Evolutionary conservation across 345 rosid species (phyloP).

Genomic region (Syzygium oleosum): DNA sequence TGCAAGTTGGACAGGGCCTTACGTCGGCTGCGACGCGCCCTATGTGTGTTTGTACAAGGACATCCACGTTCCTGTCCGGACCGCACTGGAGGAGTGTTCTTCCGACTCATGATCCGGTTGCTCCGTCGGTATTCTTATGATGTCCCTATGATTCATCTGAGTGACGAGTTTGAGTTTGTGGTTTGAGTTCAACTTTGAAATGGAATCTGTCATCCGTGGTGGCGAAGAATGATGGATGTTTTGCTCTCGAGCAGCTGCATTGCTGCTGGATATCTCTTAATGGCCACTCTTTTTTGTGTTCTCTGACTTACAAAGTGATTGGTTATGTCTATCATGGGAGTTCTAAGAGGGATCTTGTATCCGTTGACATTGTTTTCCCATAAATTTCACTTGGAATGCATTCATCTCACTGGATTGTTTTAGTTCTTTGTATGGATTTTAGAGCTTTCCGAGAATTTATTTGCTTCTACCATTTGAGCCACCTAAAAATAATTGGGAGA

Average conservation of each 20-base stretch:
- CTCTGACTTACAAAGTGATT: background rate
- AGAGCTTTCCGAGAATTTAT: background rate
- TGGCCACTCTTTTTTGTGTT: background rate
- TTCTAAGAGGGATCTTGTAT: too few relatives aligned
- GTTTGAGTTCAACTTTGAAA: background rate
- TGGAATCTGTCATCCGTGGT: background rate
- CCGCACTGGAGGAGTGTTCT: constrained; percentile 26
- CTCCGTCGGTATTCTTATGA: background rate
- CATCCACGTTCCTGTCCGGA: constrained; percentile 29
- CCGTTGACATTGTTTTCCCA: background rate
- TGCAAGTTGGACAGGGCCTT: constrained; percentile 42
- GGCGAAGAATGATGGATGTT: background rate
- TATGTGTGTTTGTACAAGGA: constrained; percentile 46
- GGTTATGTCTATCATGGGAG: background rate
- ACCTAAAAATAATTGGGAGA: background rate
- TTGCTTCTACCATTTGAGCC: background rate
- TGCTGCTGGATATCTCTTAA: background rate
- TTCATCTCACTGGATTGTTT: background rate
- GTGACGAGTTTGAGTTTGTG: background rate
- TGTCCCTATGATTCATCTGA: background rate
- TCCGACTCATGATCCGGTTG: constrained; percentile 11
- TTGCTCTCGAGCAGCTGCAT: background rate
- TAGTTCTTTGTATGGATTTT: background rate
- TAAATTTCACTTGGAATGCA: background rate
- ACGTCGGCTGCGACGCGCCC: constrained; percentile 37